Percentiles rank a stretch among this genome's conserved stretches.
These are phyloP conservation scores for Cryphonectria parasitica DNA, from an alignment of 2,329 filamentous ascomycete genomes.

Conservation along the genomic window DNA sequence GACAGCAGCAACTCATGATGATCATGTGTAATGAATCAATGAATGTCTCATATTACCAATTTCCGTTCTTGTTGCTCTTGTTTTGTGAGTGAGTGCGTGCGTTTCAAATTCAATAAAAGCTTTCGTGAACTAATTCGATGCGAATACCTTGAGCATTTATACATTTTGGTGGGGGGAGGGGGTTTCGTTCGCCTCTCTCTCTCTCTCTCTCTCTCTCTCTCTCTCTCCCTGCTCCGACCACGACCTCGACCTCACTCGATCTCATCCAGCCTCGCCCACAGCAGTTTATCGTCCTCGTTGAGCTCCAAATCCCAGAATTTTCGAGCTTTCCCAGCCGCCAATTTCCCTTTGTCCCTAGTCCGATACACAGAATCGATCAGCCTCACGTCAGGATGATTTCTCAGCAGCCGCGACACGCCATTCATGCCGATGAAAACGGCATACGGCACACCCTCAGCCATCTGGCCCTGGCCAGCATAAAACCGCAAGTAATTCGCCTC, in stretches of 20 bases:
- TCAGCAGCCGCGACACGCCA: slow-evolving; percentile 5
- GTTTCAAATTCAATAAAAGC: background rate
- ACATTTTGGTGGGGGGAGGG: too few relatives aligned
- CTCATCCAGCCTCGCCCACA: slow-evolving; percentile 13
- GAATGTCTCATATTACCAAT: slow-evolving; percentile 4
- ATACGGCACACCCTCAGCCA: slow-evolving; percentile 9
- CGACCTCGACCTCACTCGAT: background rate
- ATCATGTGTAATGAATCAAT: slow-evolving; percentile 17
- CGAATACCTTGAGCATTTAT: background rate
- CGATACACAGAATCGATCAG: slow-evolving; percentile 16
- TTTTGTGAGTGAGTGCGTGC: background rate
- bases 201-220: too few relatives aligned
- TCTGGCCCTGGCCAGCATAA: slow-evolving; percentile 2
- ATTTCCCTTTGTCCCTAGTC: slow-evolving; percentile 11
- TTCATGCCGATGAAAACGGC: background rate
- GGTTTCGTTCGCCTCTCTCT: background rate
- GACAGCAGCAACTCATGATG: slow-evolving; percentile 6
- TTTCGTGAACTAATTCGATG: background rate
- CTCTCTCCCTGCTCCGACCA: background rate
- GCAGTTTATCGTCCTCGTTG: background rate
- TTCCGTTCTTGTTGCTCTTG: background rate
- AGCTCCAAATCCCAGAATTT: slow-evolving; percentile 16
- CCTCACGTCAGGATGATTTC: slow-evolving; percentile 6
- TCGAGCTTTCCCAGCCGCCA: background rate
- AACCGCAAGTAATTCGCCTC: slow-evolving; percentile 9